phyloP scores from a whole-genome alignment of 2,329 filamentous ascomycete species.

The Plenodomus biglobosus region DNA sequence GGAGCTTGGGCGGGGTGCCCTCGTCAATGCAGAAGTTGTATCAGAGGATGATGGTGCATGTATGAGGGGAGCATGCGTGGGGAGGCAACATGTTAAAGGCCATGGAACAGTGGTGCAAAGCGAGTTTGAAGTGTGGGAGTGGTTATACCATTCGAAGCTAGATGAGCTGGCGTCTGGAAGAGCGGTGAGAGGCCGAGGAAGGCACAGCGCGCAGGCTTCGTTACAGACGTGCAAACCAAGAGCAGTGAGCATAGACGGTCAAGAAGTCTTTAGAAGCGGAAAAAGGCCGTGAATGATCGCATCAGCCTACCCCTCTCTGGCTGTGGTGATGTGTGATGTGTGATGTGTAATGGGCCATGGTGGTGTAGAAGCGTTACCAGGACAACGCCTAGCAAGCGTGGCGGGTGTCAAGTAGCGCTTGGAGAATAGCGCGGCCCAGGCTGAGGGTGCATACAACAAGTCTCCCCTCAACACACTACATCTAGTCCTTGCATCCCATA shows the following conservation, averaged over 20 bases:
- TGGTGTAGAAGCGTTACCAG: not conserved
- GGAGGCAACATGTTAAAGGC: too few species aligned
- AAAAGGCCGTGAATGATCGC: too few species aligned
- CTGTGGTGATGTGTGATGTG: too few species aligned
- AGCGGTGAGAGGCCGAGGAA: not conserved
- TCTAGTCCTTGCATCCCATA: slow-evolving; percentile 11
- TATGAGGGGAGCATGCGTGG: too few species aligned
- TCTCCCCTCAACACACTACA: slow-evolving; percentile 16
- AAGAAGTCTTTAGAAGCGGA: too few species aligned
- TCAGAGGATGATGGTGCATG: not conserved
- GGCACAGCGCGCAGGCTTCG: not conserved
- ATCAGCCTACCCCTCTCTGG: too few species aligned
- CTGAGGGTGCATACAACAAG: slow-evolving; percentile 25
- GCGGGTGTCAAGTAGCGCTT: slow-evolving; percentile 27
- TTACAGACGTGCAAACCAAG: not conserved
- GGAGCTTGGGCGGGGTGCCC: not conserved
- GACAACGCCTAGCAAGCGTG: not conserved
- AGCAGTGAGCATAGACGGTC: not conserved
- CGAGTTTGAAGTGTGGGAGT: not conserved
- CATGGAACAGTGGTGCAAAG: too few species aligned
- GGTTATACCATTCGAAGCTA: not conserved
- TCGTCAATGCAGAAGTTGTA: too few species aligned
- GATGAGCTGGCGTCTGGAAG: not conserved
- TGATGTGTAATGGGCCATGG: not conserved
- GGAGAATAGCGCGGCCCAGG: slow-evolving; percentile 27